Percentiles rank a stretch among this genome's conserved stretches.
phyloP scores from a whole-genome alignment of 208 protist genomes.

The Leishmania guyanensis region DNA sequence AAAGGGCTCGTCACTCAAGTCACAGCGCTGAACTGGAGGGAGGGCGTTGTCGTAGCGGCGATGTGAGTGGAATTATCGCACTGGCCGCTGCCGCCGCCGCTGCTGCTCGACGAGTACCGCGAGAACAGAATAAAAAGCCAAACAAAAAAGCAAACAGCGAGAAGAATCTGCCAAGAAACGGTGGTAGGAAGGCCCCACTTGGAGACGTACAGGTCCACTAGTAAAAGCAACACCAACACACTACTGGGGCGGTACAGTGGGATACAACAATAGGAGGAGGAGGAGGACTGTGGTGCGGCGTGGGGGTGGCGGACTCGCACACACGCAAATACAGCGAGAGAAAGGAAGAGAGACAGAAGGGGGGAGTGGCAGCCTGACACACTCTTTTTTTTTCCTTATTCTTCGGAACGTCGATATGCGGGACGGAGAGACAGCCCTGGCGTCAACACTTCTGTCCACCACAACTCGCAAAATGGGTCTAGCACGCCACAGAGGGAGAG shows the following conservation, averaged over 20 bases:
- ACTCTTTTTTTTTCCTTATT: not conserved
- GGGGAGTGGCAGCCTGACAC: not conserved
- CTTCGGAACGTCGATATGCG: not conserved
- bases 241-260: too few species aligned
- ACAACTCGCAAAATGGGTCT: not conserved
- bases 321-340: not conserved
- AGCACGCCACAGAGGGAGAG: not conserved
- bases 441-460: not conserved
- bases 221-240: not conserved
- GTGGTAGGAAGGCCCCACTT: not conserved
- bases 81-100: not conserved
- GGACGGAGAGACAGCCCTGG: not conserved
- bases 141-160: not conserved
- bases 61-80: not conserved
- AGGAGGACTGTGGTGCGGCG: not conserved
- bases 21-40: not conserved
- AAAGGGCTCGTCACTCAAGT: not conserved
- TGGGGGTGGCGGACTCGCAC: not conserved
- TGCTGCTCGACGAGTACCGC: not conserved
- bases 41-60: not conserved
- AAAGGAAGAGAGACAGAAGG: not conserved
- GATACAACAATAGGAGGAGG: not conserved
- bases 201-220: not conserved
- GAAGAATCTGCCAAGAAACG: not conserved
- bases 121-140: not conserved